Percentiles rank a stretch among this genome's conserved stretches.
Conservation (phyloP, 345 rosid genomes). For the Pelargonium nanum region DNA sequence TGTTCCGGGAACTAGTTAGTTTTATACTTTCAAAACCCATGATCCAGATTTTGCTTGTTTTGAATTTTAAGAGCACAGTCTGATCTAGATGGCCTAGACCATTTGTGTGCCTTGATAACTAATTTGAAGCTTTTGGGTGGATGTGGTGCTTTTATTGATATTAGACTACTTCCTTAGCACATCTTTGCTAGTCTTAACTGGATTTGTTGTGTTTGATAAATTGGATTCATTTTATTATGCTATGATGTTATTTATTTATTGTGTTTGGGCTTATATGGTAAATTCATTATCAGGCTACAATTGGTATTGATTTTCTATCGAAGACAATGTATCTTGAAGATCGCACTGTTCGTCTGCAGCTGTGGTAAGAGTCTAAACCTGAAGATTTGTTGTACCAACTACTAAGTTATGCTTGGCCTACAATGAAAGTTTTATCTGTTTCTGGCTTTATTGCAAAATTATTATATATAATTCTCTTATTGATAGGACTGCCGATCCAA, state of each 20-base stretch:
- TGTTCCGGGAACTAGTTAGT: too few relatives aligned
- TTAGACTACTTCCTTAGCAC: background rate
- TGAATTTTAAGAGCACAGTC: background rate
- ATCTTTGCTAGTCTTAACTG: background rate
- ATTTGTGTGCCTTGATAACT: background rate
- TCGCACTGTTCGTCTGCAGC: slow-evolving; percentile 81
- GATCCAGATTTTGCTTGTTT: background rate
- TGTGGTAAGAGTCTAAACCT: slow-evolving; percentile 38
- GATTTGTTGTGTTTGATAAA: background rate
- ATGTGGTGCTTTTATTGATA: background rate
- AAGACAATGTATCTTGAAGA: slow-evolving; percentile 95
- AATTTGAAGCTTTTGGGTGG: background rate
- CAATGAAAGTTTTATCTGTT: too few relatives aligned
- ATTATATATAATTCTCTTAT: too few relatives aligned
- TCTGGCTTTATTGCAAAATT: too few relatives aligned
- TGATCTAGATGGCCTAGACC: background rate
- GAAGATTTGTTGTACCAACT: background rate
- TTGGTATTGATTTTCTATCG: slow-evolving; percentile 84
- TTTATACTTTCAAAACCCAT: too few relatives aligned
- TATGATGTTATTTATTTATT: too few relatives aligned
- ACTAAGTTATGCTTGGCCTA: background rate
- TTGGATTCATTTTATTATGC: background rate
- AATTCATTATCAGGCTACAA: slow-evolving; percentile 56
- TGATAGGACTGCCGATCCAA: too few relatives aligned
- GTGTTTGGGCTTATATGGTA: background rate